A percentile compares a stretch with the other conserved stretches of the same genome.
Conservation (phyloP, 306 rosid genomes). For the Dalbergia cultrata region DNA sequence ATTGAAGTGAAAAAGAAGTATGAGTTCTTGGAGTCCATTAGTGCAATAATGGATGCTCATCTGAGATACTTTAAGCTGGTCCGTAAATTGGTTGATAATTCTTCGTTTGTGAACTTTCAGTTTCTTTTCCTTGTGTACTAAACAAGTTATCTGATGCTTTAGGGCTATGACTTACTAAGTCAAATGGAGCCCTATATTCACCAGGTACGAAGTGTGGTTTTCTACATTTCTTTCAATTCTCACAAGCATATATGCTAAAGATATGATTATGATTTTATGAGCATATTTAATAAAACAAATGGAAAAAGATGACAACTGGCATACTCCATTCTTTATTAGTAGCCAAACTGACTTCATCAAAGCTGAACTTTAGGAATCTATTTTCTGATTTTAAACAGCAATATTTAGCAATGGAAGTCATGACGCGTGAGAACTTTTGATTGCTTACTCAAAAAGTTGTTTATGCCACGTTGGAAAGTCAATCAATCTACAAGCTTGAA, state of each 20-base stretch:
- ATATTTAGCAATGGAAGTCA: not conserved
- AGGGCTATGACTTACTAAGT: constrained; percentile 90
- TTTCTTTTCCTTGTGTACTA: constrained; percentile 40
- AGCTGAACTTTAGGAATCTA: constrained; percentile 11
- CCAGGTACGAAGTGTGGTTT: constrained; percentile 68
- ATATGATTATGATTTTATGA: constrained; percentile 6
- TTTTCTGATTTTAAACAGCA: not conserved
- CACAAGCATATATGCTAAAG: not conserved
- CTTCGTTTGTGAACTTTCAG: constrained; percentile 37
- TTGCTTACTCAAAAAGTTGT: not conserved
- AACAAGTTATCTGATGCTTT: constrained; percentile 50
- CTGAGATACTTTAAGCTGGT: constrained; percentile 98
- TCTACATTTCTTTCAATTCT: constrained; percentile 37
- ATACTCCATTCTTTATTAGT: constrained; percentile 1
- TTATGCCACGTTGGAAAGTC: not conserved
- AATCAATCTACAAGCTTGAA: not conserved
- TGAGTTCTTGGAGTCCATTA: constrained; percentile 91
- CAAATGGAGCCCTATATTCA: constrained; percentile 98
- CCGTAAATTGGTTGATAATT: constrained; percentile 48
- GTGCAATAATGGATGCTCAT: constrained; percentile 99
- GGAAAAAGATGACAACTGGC: constrained; percentile 32
- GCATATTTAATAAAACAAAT: not conserved
- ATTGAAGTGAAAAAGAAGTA: constrained; percentile 96
- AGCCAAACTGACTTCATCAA: not conserved
- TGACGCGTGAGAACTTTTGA: not conserved